Conservation (phyloP, 2,329 filamentous ascomycete species). For the Fusarium nurragi region DNA sequence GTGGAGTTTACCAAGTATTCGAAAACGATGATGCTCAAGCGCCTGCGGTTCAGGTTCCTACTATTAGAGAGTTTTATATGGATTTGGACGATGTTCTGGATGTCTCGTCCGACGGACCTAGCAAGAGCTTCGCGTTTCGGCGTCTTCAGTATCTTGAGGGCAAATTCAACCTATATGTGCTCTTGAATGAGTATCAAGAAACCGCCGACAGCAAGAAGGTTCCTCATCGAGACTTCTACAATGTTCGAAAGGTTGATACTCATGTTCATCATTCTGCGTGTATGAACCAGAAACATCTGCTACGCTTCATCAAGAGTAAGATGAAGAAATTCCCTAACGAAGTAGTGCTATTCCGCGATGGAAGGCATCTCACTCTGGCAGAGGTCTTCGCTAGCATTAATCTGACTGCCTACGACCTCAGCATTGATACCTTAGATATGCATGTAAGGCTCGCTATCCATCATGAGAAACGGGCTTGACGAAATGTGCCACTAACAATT, state of each 20-base stretch:
- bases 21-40: constrained; percentile 70
- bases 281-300: constrained; percentile 99
- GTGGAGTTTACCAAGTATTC: constrained; percentile 92
- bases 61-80: constrained; percentile 94
- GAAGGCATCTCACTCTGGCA: constrained; percentile 86
- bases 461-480: neutral
- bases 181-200: constrained; percentile 97
- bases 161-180: constrained; percentile 93
- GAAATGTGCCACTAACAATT: constrained; percentile 9
- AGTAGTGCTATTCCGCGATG: constrained; percentile 90
- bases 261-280: constrained; percentile 99
- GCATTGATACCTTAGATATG: constrained; percentile 99
- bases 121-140: constrained; percentile 96
- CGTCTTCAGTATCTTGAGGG: constrained; percentile 95
- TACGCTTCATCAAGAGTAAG: constrained; percentile 99
- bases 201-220: constrained; percentile 98
- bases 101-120: constrained; percentile 93
- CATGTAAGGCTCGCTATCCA: constrained; percentile 69
- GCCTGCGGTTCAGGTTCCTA: constrained; percentile 86
- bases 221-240: constrained; percentile 98
- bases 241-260: constrained; percentile 97
- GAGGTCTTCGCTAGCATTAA: constrained; percentile 99
- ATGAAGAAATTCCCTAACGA: constrained; percentile 99
- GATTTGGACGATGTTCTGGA: constrained; percentile 87
- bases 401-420: constrained; percentile 94